Evolutionary conservation across 805 yeast genomes (phyloP).

Genomic region (Kuraishia ogatae): DNA sequence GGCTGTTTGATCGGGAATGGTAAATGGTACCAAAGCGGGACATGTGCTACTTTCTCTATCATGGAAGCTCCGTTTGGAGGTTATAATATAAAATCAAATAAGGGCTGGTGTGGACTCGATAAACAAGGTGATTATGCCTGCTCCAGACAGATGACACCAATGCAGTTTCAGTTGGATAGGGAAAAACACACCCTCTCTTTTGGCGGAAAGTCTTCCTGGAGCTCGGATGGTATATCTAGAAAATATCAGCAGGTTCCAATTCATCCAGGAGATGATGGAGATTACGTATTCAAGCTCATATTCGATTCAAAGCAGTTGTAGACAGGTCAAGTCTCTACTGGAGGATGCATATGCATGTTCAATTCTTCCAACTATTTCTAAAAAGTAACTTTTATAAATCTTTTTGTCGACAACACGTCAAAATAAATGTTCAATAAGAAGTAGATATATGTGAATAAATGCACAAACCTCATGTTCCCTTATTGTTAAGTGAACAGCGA

Average conservation of each 20-base stretch:
- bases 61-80: conserved; percentile 62
- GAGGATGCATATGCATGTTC: background rate
- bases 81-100: conserved; percentile 55
- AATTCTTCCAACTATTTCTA: no score
- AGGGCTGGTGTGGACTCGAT: conserved; percentile 62
- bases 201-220: conserved; percentile 59
- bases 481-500: no score
- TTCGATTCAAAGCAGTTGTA: conserved; percentile 13
- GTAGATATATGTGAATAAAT: no score
- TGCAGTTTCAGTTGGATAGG: conserved; percentile 51
- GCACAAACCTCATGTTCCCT: no score
- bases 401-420: no score
- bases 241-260: conserved; percentile 40
- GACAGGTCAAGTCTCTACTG: background rate
- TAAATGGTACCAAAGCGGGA: conserved; percentile 71
- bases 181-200: conserved; percentile 39
- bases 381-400: no score
- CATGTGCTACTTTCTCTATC: conserved; percentile 73
- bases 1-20: conserved; percentile 88
- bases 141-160: conserved; percentile 24
- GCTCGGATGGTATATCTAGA: conserved; percentile 36
- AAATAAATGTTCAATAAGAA: no score
- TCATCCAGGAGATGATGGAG: conserved; percentile 32
- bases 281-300: conserved; percentile 26
- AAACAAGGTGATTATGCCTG: conserved; percentile 19